These are phyloP conservation scores for Chlorophyllum brunneum DNA, from an alignment of 768 basidiomycete genomes.

Conservation along the genomic window DNA sequence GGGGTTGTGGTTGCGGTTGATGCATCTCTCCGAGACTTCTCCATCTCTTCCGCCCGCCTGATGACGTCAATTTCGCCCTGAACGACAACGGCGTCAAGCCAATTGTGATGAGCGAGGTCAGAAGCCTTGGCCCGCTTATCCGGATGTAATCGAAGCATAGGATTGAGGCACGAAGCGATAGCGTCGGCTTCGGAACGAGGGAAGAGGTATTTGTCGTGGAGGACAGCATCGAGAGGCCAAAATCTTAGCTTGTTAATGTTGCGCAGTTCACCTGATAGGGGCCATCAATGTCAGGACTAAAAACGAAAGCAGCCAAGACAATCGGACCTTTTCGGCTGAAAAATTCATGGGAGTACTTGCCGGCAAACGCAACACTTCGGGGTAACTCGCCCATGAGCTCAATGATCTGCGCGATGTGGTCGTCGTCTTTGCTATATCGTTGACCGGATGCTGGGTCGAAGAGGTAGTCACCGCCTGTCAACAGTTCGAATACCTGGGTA, in stretches of 20 bases:
- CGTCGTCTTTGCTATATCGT: constrained; percentile 94
- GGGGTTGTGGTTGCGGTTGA: neutral
- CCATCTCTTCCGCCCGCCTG: constrained; percentile 55
- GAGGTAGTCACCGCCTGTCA: constrained; percentile 95
- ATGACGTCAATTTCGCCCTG: constrained; percentile 90
- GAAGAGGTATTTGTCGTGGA: constrained; percentile 96
- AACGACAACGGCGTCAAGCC: constrained; percentile 82
- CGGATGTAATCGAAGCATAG: constrained; percentile 88
- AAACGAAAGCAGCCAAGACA: neutral
- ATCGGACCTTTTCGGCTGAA: constrained; percentile 90
- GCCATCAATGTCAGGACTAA: neutral
- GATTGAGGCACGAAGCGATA: constrained; percentile 76
- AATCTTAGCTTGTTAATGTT: constrained; percentile 93
- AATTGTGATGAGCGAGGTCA: constrained; percentile 83
- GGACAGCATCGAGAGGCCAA: constrained; percentile 80
- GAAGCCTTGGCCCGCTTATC: constrained; percentile 85
- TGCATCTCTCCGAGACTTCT: constrained; percentile 22
- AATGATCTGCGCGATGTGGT: constrained; percentile 97
- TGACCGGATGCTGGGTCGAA: constrained; percentile 96
- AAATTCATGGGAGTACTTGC: constrained; percentile 92
- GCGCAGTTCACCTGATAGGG: constrained; percentile 64
- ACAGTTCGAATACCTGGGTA: constrained; percentile 83
- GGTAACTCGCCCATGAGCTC: constrained; percentile 93
- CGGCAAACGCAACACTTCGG: constrained; percentile 75
- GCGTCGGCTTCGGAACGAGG: constrained; percentile 76